phyloP scores from a whole-genome alignment of 2,329 filamentous ascomycete genomes.

The Mycocentrospora acerina region DNA sequence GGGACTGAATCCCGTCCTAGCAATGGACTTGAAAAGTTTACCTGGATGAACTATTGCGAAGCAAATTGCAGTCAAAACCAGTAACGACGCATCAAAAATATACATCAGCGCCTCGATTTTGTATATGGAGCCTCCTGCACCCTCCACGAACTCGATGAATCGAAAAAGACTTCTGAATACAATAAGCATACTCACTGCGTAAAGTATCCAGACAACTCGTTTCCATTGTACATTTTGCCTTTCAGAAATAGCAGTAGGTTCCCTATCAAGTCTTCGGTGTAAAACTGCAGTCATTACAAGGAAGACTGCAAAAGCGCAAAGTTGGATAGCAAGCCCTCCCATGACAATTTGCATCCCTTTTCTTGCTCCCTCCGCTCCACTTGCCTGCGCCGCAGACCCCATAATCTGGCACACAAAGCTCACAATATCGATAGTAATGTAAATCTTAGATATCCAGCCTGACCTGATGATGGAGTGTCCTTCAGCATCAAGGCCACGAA shows the following conservation, averaged over 20 bases:
- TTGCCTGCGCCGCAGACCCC: slow-evolving; percentile 19
- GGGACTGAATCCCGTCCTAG: too few species aligned
- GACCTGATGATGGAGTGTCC: slow-evolving; percentile 40
- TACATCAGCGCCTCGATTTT: slow-evolving; percentile 17
- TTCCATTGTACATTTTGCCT: slow-evolving; percentile 8
- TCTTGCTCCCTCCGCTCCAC: slow-evolving; percentile 5
- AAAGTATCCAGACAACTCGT: slow-evolving; percentile 9
- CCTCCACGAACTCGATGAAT: slow-evolving; percentile 14
- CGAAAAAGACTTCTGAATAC: slow-evolving; percentile 18
- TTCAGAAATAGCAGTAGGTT: slow-evolving; percentile 5
- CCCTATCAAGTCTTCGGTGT: slow-evolving; percentile 8
- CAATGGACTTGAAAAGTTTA: slow-evolving; percentile 10
- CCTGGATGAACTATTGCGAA: slow-evolving; percentile 17
- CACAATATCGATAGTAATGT: slow-evolving; percentile 21
- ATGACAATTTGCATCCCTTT: slow-evolving; percentile 12
- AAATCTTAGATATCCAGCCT: slow-evolving; percentile 29
- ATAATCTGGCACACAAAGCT: slow-evolving; percentile 20
- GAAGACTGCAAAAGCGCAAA: slow-evolving; percentile 15
- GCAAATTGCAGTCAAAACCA: slow-evolving; percentile 10
- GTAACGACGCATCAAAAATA: slow-evolving; percentile 17
- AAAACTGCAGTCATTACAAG: slow-evolving; percentile 12
- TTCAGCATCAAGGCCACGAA: slow-evolving; percentile 42
- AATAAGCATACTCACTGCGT: slow-evolving; percentile 15
- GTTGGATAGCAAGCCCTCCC: slow-evolving; percentile 14
- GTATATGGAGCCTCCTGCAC: slow-evolving; percentile 5